A percentile compares a stretch with the other conserved stretches of the same genome.
Evolutionary conservation across 495 filamentous ascomycete species (phyloP).

Genomic region (Neurospora sp.): DNA sequence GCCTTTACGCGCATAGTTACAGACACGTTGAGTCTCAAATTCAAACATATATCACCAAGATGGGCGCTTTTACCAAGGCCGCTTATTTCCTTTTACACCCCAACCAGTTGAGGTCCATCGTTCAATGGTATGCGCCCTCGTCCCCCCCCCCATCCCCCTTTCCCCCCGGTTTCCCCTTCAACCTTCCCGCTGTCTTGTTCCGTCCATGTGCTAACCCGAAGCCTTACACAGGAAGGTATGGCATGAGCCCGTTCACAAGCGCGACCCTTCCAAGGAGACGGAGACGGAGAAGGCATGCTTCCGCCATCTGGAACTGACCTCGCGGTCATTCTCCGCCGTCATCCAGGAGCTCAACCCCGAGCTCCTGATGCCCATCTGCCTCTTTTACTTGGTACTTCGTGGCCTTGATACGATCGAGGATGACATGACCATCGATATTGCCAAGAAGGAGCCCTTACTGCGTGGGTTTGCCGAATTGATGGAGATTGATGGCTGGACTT

Average conservation of each 20-base stretch:
- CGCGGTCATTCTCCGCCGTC: conserved; percentile 84
- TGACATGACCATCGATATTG: conserved; percentile 82
- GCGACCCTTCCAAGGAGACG: conserved; percentile 64
- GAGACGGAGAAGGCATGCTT: conserved; percentile 70
- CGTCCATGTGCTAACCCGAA: conserved; percentile 2
- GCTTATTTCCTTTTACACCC: conserved; percentile 73
- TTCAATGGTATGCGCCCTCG: conserved; percentile 69
- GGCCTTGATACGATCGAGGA: conserved; percentile 96
- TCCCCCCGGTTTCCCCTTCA: background rate
- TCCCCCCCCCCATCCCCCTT: background rate
- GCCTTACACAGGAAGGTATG: conserved; percentile 68
- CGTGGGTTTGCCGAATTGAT: conserved; percentile 69
- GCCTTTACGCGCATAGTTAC: background rate
- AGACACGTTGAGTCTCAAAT: background rate
- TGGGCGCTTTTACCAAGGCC: conserved; percentile 41
- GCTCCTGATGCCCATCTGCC: conserved; percentile 72
- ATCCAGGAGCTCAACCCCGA: conserved; percentile 94
- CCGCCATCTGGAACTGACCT: conserved; percentile 75
- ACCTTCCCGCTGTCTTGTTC: conserved; percentile 9
- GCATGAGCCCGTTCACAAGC: conserved; percentile 86
- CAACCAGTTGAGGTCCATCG: conserved; percentile 66
- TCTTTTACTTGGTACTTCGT: conserved; percentile 91
- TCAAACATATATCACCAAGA: conserved; percentile 12
- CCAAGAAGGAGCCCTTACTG: conserved; percentile 77
- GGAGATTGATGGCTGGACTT: conserved; percentile 83